Percentiles rank a stretch among this genome's conserved stretches.
phyloP scores from a whole-genome alignment of 306 rosid species.

The Crotalaria pallida region DNA sequence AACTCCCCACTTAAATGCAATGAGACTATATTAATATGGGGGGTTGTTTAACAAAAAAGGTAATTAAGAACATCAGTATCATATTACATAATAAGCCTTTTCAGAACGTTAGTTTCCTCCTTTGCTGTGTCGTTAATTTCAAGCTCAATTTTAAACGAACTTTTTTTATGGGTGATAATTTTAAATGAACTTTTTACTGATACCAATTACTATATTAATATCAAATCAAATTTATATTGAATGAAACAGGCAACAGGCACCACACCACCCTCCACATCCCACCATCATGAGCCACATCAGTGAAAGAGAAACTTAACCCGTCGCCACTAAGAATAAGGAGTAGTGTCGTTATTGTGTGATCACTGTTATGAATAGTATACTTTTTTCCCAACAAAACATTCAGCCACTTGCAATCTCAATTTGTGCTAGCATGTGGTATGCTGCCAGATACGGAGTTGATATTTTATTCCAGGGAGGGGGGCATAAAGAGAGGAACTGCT shows the following conservation, averaged over 20 bases:
- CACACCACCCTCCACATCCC: background rate
- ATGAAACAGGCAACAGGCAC: background rate
- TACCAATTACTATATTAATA: too few species aligned
- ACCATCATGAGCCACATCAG: background rate
- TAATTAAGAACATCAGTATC: too few species aligned
- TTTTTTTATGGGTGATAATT: too few species aligned
- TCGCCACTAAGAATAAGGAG: too few species aligned
- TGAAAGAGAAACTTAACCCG: background rate
- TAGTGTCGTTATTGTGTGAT: background rate
- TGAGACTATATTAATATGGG: too few species aligned
- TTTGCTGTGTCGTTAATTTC: background rate
- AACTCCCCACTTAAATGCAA: background rate
- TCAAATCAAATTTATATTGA: background rate
- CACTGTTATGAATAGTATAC: background rate
- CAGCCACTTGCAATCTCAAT: background rate
- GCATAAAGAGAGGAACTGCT: slow-evolving; percentile 12
- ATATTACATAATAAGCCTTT: too few species aligned
- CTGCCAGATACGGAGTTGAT: background rate
- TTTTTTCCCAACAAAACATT: background rate
- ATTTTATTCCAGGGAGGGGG: background rate
- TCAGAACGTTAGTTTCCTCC: too few species aligned
- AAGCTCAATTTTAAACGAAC: background rate
- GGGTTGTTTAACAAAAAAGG: background rate
- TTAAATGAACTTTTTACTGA: too few species aligned
- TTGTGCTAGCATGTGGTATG: background rate